A percentile compares a stretch with the other conserved stretches of the same genome.
Conservation (phyloP, 176 grass and related monocot species). For the Melocanna baccifera region DNA sequence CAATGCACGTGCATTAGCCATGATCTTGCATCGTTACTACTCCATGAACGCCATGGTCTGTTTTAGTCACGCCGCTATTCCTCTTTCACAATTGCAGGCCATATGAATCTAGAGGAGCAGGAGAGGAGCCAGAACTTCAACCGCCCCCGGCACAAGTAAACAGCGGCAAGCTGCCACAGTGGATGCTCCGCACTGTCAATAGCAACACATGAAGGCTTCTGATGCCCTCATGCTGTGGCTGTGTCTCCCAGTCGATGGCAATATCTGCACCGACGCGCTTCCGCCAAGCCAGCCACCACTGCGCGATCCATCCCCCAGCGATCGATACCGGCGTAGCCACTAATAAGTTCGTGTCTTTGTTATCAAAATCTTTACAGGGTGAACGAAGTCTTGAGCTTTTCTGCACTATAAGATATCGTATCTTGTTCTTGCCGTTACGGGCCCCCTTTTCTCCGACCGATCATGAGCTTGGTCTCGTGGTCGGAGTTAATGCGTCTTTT, state of each 20-base stretch:
- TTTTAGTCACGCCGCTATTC: background rate
- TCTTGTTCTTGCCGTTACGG: background rate
- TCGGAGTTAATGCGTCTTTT: background rate
- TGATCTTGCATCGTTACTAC: background rate
- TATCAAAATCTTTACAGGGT: constrained; percentile 19
- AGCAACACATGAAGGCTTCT: constrained; percentile 20
- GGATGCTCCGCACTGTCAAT: constrained; percentile 43
- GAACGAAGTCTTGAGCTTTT: constrained; percentile 2
- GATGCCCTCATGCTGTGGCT: background rate
- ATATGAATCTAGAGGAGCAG: constrained; percentile 15
- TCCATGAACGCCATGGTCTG: background rate
- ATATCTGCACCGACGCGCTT: background rate
- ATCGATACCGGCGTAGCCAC: background rate
- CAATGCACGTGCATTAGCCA: background rate
- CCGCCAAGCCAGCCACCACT: background rate
- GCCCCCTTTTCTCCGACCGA: constrained; percentile 6
- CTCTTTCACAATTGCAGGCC: constrained; percentile 28
- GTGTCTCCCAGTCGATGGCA: background rate
- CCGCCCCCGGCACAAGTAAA: constrained; percentile 17
- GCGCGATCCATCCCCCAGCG: background rate
- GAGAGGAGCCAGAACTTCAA: constrained; percentile 13
- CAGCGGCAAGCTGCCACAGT: constrained; percentile 40
- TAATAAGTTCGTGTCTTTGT: constrained; percentile 31
- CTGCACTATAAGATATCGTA: background rate
- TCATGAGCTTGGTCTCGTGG: background rate